phyloP scores from a whole-genome alignment of 1,139 yeast genomes.

The Nakaseomyces kungkrabaensis region DNA sequence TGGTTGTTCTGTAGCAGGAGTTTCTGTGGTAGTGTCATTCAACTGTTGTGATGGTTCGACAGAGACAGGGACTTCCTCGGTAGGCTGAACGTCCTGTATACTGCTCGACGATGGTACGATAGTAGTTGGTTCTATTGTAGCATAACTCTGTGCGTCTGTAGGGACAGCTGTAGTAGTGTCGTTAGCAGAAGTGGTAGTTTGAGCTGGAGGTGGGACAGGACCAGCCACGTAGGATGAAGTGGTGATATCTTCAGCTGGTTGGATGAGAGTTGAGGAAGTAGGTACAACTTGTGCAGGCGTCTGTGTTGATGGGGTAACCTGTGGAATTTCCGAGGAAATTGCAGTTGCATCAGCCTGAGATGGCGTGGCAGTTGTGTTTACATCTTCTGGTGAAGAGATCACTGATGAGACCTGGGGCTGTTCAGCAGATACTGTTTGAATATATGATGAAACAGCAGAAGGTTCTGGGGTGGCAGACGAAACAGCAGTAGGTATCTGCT shows the following conservation, averaged over 20 bases:
- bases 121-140: neutral
- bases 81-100: neutral
- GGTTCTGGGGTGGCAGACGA: too few species aligned
- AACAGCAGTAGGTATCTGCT: too few species aligned
- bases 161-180: slow-evolving; percentile 5
- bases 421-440: neutral
- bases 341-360: neutral
- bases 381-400: too few species aligned
- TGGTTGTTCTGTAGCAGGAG: neutral
- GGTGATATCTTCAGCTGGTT: too few species aligned
- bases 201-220: neutral
- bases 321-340: neutral
- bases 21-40: neutral
- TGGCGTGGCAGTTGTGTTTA: slow-evolving; percentile 3
- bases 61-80: neutral
- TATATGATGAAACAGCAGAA: too few species aligned
- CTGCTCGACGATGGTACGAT: neutral
- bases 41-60: slow-evolving; percentile 2
- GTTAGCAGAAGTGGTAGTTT: neutral
- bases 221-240: neutral
- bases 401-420: neutral
- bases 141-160: neutral
- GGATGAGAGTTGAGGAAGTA: neutral
- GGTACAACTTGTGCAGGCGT: neutral
- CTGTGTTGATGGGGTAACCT: neutral